A percentile compares a stretch with the other conserved stretches of the same genome.
Evolutionary conservation across 2,329 filamentous ascomycete genomes (phyloP).

Genomic region (Botryosphaeria dothidea): DNA sequence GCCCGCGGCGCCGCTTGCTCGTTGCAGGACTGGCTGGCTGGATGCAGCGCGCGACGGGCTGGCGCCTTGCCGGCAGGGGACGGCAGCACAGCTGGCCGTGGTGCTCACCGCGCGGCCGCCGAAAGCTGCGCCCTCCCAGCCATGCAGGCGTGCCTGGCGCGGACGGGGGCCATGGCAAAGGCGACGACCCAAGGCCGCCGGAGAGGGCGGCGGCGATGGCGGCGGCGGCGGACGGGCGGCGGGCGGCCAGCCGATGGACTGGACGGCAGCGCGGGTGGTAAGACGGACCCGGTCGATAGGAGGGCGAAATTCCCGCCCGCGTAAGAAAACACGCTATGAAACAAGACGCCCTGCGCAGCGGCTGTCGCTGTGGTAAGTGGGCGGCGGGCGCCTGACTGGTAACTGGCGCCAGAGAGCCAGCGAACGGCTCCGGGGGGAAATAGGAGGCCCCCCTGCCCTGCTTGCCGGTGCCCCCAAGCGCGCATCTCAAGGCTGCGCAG

Average conservation of each 20-base stretch:
- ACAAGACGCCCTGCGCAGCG: slow-evolving; percentile 5
- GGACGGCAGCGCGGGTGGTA: not conserved
- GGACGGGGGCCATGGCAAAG: not conserved
- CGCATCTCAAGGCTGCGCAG: not conserved
- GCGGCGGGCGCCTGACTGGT: slow-evolving; percentile 4
- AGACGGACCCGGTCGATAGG: not conserved
- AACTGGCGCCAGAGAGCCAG: not conserved
- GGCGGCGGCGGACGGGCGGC: not conserved
- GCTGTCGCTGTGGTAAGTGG: not conserved
- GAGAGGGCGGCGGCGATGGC: not conserved
- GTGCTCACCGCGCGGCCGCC: not conserved
- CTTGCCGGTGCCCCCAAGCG: no score
- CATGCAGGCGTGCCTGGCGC: not conserved
- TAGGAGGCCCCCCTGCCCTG: not conserved
- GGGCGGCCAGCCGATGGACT: not conserved
- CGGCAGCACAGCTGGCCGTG: not conserved
- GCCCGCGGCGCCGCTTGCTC: slow-evolving; percentile 8
- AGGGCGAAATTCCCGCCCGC: slow-evolving; percentile 1
- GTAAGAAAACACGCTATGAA: slow-evolving; percentile 7
- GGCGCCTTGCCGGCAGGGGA: not conserved
- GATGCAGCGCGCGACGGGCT: no score
- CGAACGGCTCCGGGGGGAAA: not conserved
- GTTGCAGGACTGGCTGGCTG: no score
- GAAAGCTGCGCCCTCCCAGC: not conserved
- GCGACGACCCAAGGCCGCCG: not conserved